Evolutionary conservation across 78 protist genomes (phyloP).

Genomic region (Dictyostelium capitatum): DNA sequence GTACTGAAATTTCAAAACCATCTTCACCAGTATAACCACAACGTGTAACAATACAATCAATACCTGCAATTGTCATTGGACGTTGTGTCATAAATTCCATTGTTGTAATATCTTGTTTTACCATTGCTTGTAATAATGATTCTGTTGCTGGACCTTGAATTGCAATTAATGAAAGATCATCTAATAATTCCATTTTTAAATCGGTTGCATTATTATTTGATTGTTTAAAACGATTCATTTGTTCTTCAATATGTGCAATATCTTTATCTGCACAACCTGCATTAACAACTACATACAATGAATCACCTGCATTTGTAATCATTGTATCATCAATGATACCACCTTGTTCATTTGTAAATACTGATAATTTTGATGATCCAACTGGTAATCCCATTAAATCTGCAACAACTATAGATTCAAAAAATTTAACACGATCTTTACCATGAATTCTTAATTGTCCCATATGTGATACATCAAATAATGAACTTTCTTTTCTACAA

Average conservation of each 20-base stretch:
- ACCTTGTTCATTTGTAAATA: slow-evolving; percentile 92
- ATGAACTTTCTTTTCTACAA: slow-evolving; percentile 80
- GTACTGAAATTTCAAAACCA: slow-evolving; percentile 97
- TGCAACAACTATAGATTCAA: slow-evolving; percentile 89
- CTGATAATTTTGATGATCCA: slow-evolving; percentile 55
- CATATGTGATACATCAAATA: slow-evolving; percentile 99
- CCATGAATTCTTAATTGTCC: slow-evolving; percentile 91
- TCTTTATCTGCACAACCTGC: slow-evolving; percentile 97
- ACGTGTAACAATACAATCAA: slow-evolving; percentile 55
- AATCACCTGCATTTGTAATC: slow-evolving; percentile 88
- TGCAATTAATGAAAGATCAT: slow-evolving; percentile 83
- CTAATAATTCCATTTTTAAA: slow-evolving; percentile 69
- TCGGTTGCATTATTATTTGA: not conserved
- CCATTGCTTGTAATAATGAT: not conserved
- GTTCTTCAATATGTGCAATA: slow-evolving; percentile 83
- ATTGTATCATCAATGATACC: slow-evolving; percentile 98
- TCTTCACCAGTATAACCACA: slow-evolving; percentile 99
- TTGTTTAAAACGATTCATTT: slow-evolving; percentile 61
- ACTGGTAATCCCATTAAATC: slow-evolving; percentile 80
- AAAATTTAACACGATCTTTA: slow-evolving; percentile 90
- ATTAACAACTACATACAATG: slow-evolving; percentile 94
- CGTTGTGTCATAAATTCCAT: slow-evolving; percentile 89
- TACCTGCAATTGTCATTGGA: slow-evolving; percentile 9
- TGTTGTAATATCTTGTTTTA: slow-evolving; percentile 8
- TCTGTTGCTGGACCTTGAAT: slow-evolving; percentile 97